Conservation (phyloP, 495 filamentous ascomycete species). For the Articulospora tetracladia region DNA sequence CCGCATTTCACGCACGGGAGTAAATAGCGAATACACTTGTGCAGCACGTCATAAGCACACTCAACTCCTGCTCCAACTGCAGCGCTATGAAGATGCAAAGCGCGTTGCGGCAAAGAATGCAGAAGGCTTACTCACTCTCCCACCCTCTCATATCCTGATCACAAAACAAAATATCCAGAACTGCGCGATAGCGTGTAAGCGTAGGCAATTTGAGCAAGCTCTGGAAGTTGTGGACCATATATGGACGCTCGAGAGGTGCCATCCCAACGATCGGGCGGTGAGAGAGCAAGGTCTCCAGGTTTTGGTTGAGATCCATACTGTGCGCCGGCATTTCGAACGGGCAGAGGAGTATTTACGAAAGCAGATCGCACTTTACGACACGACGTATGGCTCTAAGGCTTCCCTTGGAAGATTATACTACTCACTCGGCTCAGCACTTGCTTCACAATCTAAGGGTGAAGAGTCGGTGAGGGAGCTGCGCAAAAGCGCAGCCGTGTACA, state of each 20-base stretch:
- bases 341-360: constrained; percentile 6
- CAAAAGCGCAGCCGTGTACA: neutral
- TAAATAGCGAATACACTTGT: neutral
- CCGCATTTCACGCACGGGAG: neutral
- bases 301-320: neutral
- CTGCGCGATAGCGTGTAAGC: constrained; percentile 8
- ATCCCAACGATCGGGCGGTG: neutral
- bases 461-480: neutral
- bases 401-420: neutral
- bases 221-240: constrained; percentile 7
- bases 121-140: neutral
- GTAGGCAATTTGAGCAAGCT: constrained; percentile 1
- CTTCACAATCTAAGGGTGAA: neutral
- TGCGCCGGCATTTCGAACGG: neutral
- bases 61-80: neutral
- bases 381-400: neutral
- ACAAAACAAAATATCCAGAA: constrained; percentile 6
- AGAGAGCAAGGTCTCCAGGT: neutral
- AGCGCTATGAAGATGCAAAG: neutral
- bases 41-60: constrained; percentile 1
- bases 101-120: neutral
- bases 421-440: neutral
- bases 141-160: neutral
- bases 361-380: constrained; percentile 9
- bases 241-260: neutral